These are phyloP conservation scores for Arctostaphylos glauca DNA, from an alignment of 148 eudicot genomes.

Conservation along the genomic window DNA sequence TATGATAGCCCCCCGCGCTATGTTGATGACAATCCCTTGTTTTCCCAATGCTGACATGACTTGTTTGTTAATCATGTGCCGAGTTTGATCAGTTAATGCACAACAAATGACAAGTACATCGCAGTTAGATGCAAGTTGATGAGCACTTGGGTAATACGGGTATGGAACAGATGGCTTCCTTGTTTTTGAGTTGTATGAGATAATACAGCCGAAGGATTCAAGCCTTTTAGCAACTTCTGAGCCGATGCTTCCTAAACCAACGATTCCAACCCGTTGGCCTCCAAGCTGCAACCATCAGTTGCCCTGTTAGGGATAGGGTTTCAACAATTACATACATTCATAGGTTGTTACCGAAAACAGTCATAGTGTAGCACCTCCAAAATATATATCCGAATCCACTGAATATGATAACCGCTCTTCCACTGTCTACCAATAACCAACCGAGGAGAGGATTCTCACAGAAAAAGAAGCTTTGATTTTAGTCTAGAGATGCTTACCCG, in stretches of 20 bases:
- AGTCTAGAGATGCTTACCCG: neutral
- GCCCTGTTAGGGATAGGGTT: neutral
- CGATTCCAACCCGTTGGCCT: slow-evolving; percentile 60
- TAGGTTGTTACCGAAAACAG: neutral
- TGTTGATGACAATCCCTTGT: slow-evolving; percentile 53
- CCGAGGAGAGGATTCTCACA: neutral
- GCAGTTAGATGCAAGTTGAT: slow-evolving; percentile 40
- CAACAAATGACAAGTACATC: slow-evolving; percentile 57
- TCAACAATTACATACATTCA: neutral
- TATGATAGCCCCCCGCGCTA: slow-evolving; percentile 61
- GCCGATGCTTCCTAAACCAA: slow-evolving; percentile 78
- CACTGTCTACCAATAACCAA: neutral
- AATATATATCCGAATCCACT: neutral
- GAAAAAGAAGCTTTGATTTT: neutral
- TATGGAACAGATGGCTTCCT: slow-evolving; percentile 40
- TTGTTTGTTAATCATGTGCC: slow-evolving; percentile 50
- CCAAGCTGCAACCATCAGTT: slow-evolving; percentile 36
- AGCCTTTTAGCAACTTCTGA: slow-evolving; percentile 63
- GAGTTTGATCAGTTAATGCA: slow-evolving; percentile 61
- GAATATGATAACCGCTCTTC: neutral
- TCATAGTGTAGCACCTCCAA: neutral
- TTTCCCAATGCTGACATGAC: slow-evolving; percentile 57
- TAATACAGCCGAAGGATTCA: slow-evolving; percentile 53
- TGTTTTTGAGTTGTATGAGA: slow-evolving; percentile 56
- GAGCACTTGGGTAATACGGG: slow-evolving; percentile 30